Evolutionary conservation across 805 yeast species (phyloP).

Genomic region (Suhomyces sp.): DNA sequence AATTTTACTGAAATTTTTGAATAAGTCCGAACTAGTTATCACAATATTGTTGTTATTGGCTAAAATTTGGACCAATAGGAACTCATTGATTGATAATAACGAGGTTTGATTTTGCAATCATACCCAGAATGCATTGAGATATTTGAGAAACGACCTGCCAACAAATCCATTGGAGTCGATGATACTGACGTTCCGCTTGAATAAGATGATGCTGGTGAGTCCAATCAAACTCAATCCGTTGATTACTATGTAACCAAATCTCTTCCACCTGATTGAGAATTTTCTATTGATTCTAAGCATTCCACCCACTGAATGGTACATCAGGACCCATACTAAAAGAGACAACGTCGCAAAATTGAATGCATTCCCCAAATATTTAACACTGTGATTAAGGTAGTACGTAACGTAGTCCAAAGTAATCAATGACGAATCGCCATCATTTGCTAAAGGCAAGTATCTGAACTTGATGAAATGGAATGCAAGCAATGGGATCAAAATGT

Average conservation of each 20-base stretch:
- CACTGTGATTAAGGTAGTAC: constrained; percentile 21
- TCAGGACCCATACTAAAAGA: constrained; percentile 33
- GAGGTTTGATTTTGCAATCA: constrained; percentile 7
- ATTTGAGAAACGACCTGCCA: constrained; percentile 29
- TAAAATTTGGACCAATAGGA: no score
- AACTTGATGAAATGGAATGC: constrained; percentile 47
- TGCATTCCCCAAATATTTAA: constrained; percentile 19
- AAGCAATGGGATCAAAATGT: constrained; percentile 46
- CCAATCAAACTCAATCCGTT: constrained; percentile 36
- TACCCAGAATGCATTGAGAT: constrained; percentile 18
- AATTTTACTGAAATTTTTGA: no score
- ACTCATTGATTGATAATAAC: no score
- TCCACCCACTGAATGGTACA: constrained; percentile 60
- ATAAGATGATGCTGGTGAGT: constrained; percentile 32
- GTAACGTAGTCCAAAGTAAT: constrained; percentile 54
- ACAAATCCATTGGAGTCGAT: constrained; percentile 28
- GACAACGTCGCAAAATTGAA: constrained; percentile 32
- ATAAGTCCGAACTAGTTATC: no score
- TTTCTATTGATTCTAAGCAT: constrained; percentile 45
- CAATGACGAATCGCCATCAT: constrained; percentile 66
- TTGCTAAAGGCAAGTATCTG: constrained; percentile 48
- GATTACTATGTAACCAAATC: constrained; percentile 44
- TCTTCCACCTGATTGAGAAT: constrained; percentile 40
- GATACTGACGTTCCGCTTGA: constrained; percentile 15
- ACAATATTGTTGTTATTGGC: no score